These are phyloP conservation scores for Metschnikowia aberdeeniae DNA, from an alignment of 805 yeast species.

Conservation along the genomic window DNA sequence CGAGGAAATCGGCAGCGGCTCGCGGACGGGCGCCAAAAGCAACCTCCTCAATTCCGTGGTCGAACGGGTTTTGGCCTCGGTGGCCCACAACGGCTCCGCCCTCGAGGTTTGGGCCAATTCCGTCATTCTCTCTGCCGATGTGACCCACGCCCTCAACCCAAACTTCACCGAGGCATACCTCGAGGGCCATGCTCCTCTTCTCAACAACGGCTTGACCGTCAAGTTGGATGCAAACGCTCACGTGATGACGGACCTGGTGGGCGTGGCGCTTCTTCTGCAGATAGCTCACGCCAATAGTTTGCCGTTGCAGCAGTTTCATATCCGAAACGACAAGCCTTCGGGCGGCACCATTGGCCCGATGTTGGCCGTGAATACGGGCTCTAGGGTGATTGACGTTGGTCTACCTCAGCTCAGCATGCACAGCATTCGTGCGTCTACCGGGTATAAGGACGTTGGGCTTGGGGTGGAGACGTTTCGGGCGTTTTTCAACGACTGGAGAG, in stretches of 20 bases:
- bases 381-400: slow-evolving; percentile 39
- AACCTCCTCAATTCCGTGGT: slow-evolving; percentile 25
- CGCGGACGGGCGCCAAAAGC: slow-evolving; percentile 39
- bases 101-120: slow-evolving; percentile 27
- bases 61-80: slow-evolving; percentile 12
- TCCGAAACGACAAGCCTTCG: slow-evolving; percentile 37
- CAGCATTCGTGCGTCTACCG: slow-evolving; percentile 35
- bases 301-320: slow-evolving; percentile 35
- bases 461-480: slow-evolving; percentile 32
- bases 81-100: slow-evolving; percentile 4
- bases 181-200: slow-evolving; percentile 32
- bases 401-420: slow-evolving; percentile 43
- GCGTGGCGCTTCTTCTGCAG: slow-evolving; percentile 22
- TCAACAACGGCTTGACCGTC: slow-evolving; percentile 35
- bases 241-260: slow-evolving; percentile 35
- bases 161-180: slow-evolving; percentile 33
- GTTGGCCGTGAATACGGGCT: slow-evolving; percentile 33
- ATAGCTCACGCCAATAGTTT: slow-evolving; percentile 24
- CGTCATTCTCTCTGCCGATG: slow-evolving; percentile 38
- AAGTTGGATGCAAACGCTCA: slow-evolving; percentile 37
- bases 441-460: slow-evolving; percentile 36
- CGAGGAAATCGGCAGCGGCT: slow-evolving; percentile 40
- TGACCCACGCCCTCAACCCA: slow-evolving; percentile 42
- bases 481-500: slow-evolving; percentile 29
- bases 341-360: slow-evolving; percentile 45